Percentiles rank a stretch among this genome's conserved stretches.
These are phyloP conservation scores for Ilyonectria sp. DNA, from an alignment of 2,329 filamentous ascomycete genomes.

Conservation along the genomic window DNA sequence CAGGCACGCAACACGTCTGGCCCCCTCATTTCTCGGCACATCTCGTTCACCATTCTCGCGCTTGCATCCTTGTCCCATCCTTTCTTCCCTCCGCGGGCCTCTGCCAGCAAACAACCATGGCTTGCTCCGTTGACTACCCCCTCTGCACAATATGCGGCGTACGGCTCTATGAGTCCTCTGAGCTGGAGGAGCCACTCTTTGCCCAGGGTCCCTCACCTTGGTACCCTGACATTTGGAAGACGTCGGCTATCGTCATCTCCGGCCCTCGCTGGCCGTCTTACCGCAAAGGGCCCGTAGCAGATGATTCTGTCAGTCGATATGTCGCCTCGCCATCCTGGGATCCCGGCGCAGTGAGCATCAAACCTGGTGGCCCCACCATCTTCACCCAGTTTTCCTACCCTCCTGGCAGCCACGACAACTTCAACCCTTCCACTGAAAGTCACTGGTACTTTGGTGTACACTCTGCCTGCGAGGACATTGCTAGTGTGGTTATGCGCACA, in stretches of 20 bases:
- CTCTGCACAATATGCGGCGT: conserved; percentile 27
- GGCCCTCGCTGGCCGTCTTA: conserved; percentile 3
- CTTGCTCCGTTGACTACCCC: conserved; percentile 11
- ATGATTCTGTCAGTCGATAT: neutral
- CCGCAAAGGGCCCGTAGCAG: neutral
- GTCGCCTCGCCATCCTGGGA: neutral
- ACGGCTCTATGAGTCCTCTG: neutral
- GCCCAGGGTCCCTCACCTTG: neutral
- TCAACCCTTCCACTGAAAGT: neutral
- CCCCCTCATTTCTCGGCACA: neutral
- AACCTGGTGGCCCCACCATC: neutral
- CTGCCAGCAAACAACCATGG: conserved; percentile 4
- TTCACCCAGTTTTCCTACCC: neutral
- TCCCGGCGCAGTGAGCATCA: neutral
- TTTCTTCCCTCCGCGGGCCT: no score
- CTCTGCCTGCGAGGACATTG: conserved; percentile 10
- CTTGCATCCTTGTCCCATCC: neutral
- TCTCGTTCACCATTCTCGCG: neutral
- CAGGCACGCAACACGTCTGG: neutral
- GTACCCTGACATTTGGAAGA: conserved; percentile 16
- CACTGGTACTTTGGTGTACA: conserved; percentile 19
- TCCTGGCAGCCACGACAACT: neutral
- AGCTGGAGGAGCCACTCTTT: neutral
- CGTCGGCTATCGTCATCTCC: conserved; percentile 5
- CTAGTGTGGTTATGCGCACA: conserved; percentile 8